A percentile compares a stretch with the other conserved stretches of the same genome.
phyloP scores from a whole-genome alignment of 306 rosid species.

The Rosa rugosa region DNA sequence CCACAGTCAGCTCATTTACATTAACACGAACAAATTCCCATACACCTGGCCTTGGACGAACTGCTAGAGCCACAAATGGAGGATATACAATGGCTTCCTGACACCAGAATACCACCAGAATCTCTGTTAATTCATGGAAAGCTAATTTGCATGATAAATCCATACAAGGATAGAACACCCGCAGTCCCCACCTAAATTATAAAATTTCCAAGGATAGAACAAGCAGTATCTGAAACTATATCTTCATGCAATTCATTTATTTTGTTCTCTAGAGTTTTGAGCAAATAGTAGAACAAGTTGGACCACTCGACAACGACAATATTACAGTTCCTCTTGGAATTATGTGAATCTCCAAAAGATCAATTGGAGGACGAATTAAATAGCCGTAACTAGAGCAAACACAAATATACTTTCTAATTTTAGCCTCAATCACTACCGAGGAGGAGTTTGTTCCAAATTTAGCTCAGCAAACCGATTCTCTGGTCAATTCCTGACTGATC shows the following conservation, averaged over 20 bases:
- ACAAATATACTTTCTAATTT: neutral
- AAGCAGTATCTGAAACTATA: neutral
- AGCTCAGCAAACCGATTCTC: neutral
- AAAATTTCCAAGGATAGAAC: neutral
- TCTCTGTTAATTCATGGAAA: neutral
- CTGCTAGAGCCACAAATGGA: constrained; percentile 85
- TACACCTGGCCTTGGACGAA: constrained; percentile 93
- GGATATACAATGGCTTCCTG: constrained; percentile 87
- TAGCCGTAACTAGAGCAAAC: neutral
- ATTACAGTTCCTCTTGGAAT: neutral
- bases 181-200: neutral
- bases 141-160: neutral
- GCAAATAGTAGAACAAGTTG: neutral
- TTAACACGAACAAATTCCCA: constrained; percentile 90
- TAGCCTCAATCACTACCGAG: neutral
- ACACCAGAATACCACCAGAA: constrained; percentile 30
- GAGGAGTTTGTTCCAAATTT: neutral
- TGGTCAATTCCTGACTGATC: neutral
- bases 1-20: constrained; percentile 76
- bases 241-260: neutral
- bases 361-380: neutral
- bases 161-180: neutral
- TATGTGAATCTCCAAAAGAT: neutral
- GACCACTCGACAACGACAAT: neutral
- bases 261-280: neutral